Evolutionary conservation across 208 protist genomes (phyloP), one percentile per base, ranked within the genome.

Genomic region (Crithidia fasciculata): DNA sequence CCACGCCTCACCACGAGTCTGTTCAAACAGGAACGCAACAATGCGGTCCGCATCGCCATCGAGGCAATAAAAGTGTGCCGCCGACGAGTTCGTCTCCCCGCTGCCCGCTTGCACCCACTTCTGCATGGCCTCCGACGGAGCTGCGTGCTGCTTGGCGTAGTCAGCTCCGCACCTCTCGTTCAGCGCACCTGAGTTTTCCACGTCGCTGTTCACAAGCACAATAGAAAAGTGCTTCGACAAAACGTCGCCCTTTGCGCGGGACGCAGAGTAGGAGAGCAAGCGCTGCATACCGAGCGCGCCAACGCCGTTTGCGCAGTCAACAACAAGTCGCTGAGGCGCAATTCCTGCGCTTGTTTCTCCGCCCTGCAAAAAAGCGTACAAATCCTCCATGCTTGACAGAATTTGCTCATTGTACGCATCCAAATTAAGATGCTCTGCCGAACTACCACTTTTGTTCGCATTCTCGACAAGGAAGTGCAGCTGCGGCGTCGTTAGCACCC

Each of bases 1-100:
- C 82, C 85, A 93, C 5, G 43, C 7, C 1, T 55, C 41, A 16
- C 62, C 37, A 18, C 50, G n/a, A 4, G 40, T 19, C 0, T 59
- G 9, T 36, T 58, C 58, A 53, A 83, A 66, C 28, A 79, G 68
- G 78, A 94, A 92, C 10, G 87, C 85, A 16, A 99, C 87, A 16
- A 99, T 55, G 16, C 98, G 86, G 62, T 99, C 98, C 4, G 93
- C 95, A 82, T 99, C 98, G 39, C 98, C 98, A 66, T 99, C 98
- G 28, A 99, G 67, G 13, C 87, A 91, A 62, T 96, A 97, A 65
- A 85, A 97, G 54, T 95, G 92, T 2, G 78, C 53, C 6, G 36
- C 36, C 15, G 16, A 45, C 58, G 59, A 13, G 67, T 58, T 47
- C 10, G 12, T 15, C 54, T 4, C 72, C 18, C 2, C 64, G 60